phyloP scores from a whole-genome alignment of 2,329 filamentous ascomycete genomes.

The Paecilomyces niveus region DNA sequence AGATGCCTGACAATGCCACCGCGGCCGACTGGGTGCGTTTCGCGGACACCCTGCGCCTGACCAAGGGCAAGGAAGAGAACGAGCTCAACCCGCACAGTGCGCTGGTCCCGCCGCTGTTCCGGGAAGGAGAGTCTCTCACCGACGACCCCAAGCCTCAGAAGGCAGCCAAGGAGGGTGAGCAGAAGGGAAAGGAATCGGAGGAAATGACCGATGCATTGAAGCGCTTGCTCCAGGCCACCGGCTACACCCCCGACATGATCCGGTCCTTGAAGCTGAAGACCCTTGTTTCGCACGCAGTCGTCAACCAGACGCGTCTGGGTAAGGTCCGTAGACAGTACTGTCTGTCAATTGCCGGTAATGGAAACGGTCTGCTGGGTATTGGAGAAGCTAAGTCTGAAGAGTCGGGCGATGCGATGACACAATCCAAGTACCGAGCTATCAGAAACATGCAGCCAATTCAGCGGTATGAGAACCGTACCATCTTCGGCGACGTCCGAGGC shows the following conservation, averaged over 20 bases:
- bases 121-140: slow-evolving; percentile 30
- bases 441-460: slow-evolving; percentile 88
- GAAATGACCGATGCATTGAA: slow-evolving; percentile 37
- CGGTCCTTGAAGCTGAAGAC: slow-evolving; percentile 57
- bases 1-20: slow-evolving; percentile 47
- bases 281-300: slow-evolving; percentile 66
- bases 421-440: slow-evolving; percentile 75
- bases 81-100: slow-evolving; percentile 44
- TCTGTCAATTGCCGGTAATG: slow-evolving; percentile 78
- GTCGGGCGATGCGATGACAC: slow-evolving; percentile 55
- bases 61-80: slow-evolving; percentile 43
- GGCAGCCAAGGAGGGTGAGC: slow-evolving; percentile 19
- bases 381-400: slow-evolving; percentile 87
- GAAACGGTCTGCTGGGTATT: slow-evolving; percentile 75
- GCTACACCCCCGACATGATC: slow-evolving; percentile 44
- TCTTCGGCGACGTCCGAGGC: slow-evolving; percentile 72
- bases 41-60: slow-evolving; percentile 42
- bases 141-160: slow-evolving; percentile 19
- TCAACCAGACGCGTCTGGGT: slow-evolving; percentile 92
- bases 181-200: slow-evolving; percentile 20
- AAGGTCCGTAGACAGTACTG: slow-evolving; percentile 75
- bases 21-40: slow-evolving; percentile 36
- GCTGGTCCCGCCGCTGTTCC: slow-evolving; percentile 46
- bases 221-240: slow-evolving; percentile 51
- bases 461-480: slow-evolving; percentile 85